phyloP scores from a whole-genome alignment of 352 stramenopile species.

The Sclerospora graminicola region DNA sequence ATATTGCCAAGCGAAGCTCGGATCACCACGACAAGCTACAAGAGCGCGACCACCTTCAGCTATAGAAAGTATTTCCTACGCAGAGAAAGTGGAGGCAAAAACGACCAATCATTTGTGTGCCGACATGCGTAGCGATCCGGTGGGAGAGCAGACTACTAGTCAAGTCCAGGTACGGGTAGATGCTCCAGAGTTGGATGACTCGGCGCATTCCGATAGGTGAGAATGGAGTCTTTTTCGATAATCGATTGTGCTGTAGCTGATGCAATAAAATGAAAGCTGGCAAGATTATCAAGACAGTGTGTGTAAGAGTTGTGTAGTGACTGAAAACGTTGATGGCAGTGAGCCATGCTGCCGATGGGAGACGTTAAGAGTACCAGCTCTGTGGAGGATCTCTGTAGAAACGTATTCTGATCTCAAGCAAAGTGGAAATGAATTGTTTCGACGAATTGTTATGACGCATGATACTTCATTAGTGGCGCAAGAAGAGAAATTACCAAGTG shows the following conservation, averaged over 20 bases:
- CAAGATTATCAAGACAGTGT: neutral
- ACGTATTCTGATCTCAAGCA: slow-evolving; percentile 5
- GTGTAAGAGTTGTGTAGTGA: neutral
- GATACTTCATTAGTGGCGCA: neutral
- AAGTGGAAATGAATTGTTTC: slow-evolving; percentile 3
- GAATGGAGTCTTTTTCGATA: neutral
- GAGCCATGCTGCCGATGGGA: neutral
- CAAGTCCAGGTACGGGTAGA: neutral
- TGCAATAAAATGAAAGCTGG: neutral
- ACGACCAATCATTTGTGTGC: too few species aligned
- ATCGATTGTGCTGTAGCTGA: neutral
- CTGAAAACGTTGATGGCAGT: neutral
- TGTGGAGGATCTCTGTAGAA: neutral
- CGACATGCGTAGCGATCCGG: neutral
- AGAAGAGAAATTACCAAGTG: neutral
- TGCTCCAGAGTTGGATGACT: neutral
- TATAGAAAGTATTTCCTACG: neutral
- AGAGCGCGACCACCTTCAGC: neutral
- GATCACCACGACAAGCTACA: neutral
- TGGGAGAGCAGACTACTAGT: neutral
- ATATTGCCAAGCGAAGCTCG: slow-evolving; percentile 4
- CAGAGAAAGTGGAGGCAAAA: neutral
- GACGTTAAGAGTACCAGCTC: slow-evolving; percentile 1
- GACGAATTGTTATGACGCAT: neutral
- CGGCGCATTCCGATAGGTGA: neutral